Percentiles rank a stretch among this genome's conserved stretches.
These are phyloP conservation scores for Leucosporidium yakuticum DNA, from an alignment of 768 basidiomycete species.

Conservation along the genomic window DNA sequence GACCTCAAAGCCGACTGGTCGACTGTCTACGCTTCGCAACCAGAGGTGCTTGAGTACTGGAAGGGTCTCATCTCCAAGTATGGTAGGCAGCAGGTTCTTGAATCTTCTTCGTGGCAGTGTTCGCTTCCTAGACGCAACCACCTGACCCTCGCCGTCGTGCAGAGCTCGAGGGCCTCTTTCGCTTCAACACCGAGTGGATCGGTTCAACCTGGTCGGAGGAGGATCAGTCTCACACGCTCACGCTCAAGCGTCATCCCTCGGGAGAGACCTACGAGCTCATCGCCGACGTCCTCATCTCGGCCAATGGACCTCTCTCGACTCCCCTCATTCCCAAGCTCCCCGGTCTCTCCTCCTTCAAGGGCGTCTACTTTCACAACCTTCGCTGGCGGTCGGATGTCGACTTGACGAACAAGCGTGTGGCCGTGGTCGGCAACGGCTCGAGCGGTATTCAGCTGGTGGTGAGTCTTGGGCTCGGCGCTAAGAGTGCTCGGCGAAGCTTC, in stretches of 20 bases:
- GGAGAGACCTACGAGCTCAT: constrained; percentile 45
- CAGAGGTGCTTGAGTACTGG: constrained; percentile 54
- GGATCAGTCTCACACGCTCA: constrained; percentile 48
- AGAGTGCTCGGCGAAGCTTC: too few species aligned
- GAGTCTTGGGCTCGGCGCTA: too few species aligned
- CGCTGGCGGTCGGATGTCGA: constrained; percentile 54
- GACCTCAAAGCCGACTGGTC: constrained; percentile 45
- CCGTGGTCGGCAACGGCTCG: constrained; percentile 61
- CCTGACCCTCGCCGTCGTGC: background rate
- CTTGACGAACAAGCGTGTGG: constrained; percentile 54
- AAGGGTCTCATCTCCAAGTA: constrained; percentile 47
- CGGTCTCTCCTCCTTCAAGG: constrained; percentile 51
- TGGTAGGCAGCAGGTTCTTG: background rate
- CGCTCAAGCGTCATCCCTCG: constrained; percentile 38
- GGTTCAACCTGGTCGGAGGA: constrained; percentile 51
- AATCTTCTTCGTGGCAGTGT: too few species aligned
- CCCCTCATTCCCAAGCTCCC: constrained; percentile 49
- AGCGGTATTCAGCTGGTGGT: constrained; percentile 54
- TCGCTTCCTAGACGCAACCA: too few species aligned
- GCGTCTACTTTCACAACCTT: constrained; percentile 55
- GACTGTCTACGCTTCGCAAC: constrained; percentile 50
- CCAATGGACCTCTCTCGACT: constrained; percentile 49
- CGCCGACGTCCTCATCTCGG: constrained; percentile 52
- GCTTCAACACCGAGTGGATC: constrained; percentile 48
- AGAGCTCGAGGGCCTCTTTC: constrained; percentile 49